Base-by-base conservation (phyloP, 345 rosid genomes). In the Luvunga scandens region DNA sequence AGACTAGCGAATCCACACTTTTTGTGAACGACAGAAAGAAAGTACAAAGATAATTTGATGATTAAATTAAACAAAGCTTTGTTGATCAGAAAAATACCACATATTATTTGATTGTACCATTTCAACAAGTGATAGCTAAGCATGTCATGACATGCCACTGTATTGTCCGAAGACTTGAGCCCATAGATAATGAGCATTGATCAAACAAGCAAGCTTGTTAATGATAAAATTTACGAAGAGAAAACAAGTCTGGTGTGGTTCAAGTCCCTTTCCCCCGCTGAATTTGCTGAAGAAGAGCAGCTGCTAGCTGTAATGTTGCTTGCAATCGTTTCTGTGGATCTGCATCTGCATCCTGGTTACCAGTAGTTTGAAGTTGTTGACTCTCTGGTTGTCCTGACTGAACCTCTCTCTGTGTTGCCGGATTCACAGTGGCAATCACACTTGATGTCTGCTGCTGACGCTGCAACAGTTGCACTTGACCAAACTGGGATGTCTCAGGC, bases 211-310 rank as follows among this genome's bases (percentile, higher is more conserved):
- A 13, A 27, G 78, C 27, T 22, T 6, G 50, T 72, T 33, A 21
- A 71, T 30, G 30, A 30, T 64, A 60, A 62, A 42, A 64, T 16
- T 27, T 30, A 31, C 14, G n/a, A 45, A 10, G 8, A 3, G 45
- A 64, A 30, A 48, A 28, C 5, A 66, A 24, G 48, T 21, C 39
- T 50, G 67, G 50, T 25, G 38, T 27, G 22, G 39, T 69, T 84
- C 66, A 92, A 53, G 86, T 85, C 56, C 91, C 91, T 86, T 92
- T 93, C 55, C 92, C 90, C 77, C 89, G 95, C 83, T 95, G 98
- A 80, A 95, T 91, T 83, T 93, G 99, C 75, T 95, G 96, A 83
- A 95, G 98, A 83, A 95, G 97, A 64, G 97, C 91, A 63, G 97
- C 99, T 56, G 99, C 98, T 16, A 95, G 90, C 81, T 93, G 94